Evolutionary conservation across 208 protist species (phyloP).

Genomic region (Phytomonas sp.): DNA sequence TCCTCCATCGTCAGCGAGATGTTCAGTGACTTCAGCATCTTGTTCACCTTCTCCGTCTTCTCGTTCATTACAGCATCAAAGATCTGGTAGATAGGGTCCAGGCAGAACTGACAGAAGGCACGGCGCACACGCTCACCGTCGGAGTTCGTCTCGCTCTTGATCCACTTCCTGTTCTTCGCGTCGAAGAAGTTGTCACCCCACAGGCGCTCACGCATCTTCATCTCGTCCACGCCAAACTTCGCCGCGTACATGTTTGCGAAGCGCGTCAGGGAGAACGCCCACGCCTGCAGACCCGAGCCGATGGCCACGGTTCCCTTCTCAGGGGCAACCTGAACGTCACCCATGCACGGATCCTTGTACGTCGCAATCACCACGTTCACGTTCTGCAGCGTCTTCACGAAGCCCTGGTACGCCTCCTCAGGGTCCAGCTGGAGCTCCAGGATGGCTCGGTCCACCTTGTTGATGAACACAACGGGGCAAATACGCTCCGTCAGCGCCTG

Average conservation of each 20-base stretch:
- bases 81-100: conserved; percentile 97
- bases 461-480: conserved; percentile 98
- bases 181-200: conserved; percentile 99
- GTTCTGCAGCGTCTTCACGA: conserved; percentile 71
- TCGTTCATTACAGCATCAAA: conserved; percentile 95
- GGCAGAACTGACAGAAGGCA: conserved; percentile 95
- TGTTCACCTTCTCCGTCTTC: conserved; percentile 88
- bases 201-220: conserved; percentile 87
- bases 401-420: conserved; percentile 81
- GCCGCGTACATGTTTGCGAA: conserved; percentile 69
- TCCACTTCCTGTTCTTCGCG: conserved; percentile 77
- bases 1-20: conserved; percentile 92
- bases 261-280: conserved; percentile 97
- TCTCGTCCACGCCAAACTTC: conserved; percentile 92
- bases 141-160: conserved; percentile 55
- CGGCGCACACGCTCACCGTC: conserved; percentile 58
- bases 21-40: conserved; percentile 92
- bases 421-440: conserved; percentile 85
- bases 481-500: conserved; percentile 95
- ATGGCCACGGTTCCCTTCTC: conserved; percentile 96
- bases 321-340: conserved; percentile 77
- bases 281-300: conserved; percentile 98
- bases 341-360: conserved; percentile 92
- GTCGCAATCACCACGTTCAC: conserved; percentile 94
- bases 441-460: conserved; percentile 97